A percentile compares a stretch with the other conserved stretches of the same genome.
phyloP scores from a whole-genome alignment of 345 rosid species.

The Corchorus olitorius region DNA sequence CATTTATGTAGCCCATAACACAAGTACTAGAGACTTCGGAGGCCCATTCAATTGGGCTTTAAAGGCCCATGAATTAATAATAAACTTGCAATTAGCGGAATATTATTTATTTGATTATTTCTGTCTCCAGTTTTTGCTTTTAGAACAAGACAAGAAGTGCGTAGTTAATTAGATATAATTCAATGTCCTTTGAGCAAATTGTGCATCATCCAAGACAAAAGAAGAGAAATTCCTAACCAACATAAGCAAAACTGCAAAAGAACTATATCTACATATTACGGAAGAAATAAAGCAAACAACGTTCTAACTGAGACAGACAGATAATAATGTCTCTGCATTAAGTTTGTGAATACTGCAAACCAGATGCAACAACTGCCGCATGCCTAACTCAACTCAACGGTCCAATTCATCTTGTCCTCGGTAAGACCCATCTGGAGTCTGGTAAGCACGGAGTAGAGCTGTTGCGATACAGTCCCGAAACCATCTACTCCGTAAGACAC shows the following conservation, averaged over 20 bases:
- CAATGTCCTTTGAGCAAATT: background rate
- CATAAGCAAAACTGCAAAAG: background rate
- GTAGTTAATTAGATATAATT: background rate
- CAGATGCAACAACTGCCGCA: background rate
- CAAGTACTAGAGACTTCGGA: background rate
- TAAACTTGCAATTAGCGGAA: background rate
- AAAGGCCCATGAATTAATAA: background rate
- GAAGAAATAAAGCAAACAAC: background rate
- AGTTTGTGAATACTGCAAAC: background rate
- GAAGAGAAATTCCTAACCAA: background rate
- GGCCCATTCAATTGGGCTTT: background rate
- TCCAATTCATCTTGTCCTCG: slow-evolving; percentile 91
- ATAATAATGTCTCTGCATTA: background rate
- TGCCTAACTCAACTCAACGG: slow-evolving; percentile 45
- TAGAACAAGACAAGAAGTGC: background rate
- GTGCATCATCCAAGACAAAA: background rate
- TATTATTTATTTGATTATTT: background rate
- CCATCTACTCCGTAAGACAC: slow-evolving; percentile 63
- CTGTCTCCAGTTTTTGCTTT: background rate
- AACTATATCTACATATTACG: background rate
- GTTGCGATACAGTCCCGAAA: slow-evolving; percentile 65
- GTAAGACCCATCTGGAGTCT: slow-evolving; percentile 87
- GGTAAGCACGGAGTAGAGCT: slow-evolving; percentile 70
- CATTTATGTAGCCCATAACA: no score
- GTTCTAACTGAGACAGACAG: background rate